These are phyloP conservation scores for Plasmodium yoelii DNA, from an alignment of 169 alveolate genomes.

Conservation along the genomic window DNA sequence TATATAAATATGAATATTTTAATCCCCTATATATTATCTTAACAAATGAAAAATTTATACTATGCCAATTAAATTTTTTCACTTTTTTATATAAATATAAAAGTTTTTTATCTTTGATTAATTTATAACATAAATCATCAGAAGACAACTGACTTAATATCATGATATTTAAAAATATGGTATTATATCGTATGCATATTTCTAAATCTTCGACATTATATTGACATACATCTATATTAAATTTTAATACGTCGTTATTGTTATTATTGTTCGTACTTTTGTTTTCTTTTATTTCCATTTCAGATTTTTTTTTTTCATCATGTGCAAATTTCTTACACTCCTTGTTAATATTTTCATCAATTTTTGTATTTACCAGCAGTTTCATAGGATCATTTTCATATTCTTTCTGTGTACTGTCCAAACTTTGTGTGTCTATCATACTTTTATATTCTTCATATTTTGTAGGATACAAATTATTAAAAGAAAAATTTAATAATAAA, in stretches of 20 bases:
- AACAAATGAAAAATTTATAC: constrained; percentile 64
- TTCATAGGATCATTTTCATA: not conserved
- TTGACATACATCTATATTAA: not conserved
- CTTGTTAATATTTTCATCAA: not conserved
- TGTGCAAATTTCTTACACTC: not conserved
- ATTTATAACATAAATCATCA: constrained; percentile 59
- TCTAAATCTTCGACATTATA: constrained; percentile 16
- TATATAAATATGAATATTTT: constrained; percentile 70
- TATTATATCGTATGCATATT: constrained; percentile 65
- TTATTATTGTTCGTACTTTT: not conserved
- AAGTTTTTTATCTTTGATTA: constrained; percentile 45
- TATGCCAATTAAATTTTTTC: constrained; percentile 58
- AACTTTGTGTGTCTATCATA: not conserved
- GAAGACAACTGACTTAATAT: constrained; percentile 42
- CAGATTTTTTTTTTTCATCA: not conserved
- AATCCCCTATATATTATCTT: constrained; percentile 62
- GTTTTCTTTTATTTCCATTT: not conserved
- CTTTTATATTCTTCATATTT: constrained; percentile 64
- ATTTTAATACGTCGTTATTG: not conserved
- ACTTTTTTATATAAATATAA: constrained; percentile 36
- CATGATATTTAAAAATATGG: constrained; percentile 57
- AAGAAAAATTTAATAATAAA: constrained; percentile 42
- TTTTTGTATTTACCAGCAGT: not conserved
- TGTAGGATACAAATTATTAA: constrained; percentile 29
- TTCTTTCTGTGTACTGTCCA: not conserved